Conservation (phyloP, 495 filamentous ascomycete genomes). For the Hypomontagnella monticulosa region DNA sequence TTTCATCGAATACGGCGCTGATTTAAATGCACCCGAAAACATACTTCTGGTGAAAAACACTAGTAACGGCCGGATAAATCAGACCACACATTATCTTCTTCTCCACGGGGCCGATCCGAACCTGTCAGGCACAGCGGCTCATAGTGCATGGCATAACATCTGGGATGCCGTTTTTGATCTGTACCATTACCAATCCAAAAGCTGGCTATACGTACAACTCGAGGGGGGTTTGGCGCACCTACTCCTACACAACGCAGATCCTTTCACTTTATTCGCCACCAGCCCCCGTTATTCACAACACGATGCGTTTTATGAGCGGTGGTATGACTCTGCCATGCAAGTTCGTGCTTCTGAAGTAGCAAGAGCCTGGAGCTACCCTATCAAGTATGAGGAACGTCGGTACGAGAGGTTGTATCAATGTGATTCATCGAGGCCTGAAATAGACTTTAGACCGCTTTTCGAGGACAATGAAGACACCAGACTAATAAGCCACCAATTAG, state of each 20-base stretch:
- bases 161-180: neutral
- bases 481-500: neutral
- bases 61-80: neutral
- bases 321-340: neutral
- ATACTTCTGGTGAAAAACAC: neutral
- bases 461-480: neutral
- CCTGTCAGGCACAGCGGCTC: neutral
- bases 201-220: neutral
- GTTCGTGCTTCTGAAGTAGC: neutral
- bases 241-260: neutral
- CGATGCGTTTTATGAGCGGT: neutral
- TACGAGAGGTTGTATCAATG: neutral
- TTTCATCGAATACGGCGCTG: neutral
- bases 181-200: neutral
- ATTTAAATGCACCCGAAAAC: neutral
- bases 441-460: neutral
- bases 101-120: neutral
- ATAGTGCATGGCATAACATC: neutral
- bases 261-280: neutral
- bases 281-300: no score
- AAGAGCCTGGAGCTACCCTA: slow-evolving; percentile 3
- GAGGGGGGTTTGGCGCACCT: neutral
- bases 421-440: neutral
- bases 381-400: neutral
- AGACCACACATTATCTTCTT: slow-evolving; percentile 2